phyloP scores from a whole-genome alignment of 495 filamentous ascomycete species.

The Aspergillus taichungensis region DNA sequence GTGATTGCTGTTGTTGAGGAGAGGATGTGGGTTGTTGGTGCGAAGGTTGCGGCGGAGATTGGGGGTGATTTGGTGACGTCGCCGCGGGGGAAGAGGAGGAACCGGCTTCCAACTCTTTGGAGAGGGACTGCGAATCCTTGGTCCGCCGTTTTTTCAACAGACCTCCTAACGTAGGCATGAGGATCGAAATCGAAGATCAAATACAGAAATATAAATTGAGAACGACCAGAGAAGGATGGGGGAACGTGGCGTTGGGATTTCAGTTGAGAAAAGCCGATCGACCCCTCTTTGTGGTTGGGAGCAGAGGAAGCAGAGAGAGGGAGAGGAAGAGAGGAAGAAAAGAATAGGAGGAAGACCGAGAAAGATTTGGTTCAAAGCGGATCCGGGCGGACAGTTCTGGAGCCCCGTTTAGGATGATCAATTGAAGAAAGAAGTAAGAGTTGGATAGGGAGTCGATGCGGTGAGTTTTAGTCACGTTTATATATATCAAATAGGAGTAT shows the following conservation, averaged over 20 bases:
- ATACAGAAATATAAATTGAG: slow-evolving; percentile 5
- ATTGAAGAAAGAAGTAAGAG: no score
- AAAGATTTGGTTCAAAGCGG: background rate
- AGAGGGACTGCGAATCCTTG: slow-evolving; percentile 58
- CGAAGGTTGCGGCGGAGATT: slow-evolving; percentile 17
- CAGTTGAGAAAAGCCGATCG: no score
- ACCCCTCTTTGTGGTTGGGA: background rate
- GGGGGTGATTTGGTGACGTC: slow-evolving; percentile 37
- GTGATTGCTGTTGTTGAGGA: slow-evolving; percentile 22
- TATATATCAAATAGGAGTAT: no score
- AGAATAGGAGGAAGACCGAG: no score
- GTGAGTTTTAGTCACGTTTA: no score
- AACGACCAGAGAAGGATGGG: background rate
- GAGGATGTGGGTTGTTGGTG: slow-evolving; percentile 10
- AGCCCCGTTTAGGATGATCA: no score
- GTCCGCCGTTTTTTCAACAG: slow-evolving; percentile 98
- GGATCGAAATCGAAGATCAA: slow-evolving; percentile 6
- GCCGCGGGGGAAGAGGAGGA: slow-evolving; percentile 47
- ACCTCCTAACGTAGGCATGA: slow-evolving; percentile 48
- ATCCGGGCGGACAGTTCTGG: background rate
- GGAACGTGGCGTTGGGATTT: no score
- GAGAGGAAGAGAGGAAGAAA: background rate
- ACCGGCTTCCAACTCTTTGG: slow-evolving; percentile 43
- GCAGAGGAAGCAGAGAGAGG: background rate
- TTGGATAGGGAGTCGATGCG: no score